Conservation (phyloP, 352 stramenopile species). For the Globisporangium sylvaticum region DNA sequence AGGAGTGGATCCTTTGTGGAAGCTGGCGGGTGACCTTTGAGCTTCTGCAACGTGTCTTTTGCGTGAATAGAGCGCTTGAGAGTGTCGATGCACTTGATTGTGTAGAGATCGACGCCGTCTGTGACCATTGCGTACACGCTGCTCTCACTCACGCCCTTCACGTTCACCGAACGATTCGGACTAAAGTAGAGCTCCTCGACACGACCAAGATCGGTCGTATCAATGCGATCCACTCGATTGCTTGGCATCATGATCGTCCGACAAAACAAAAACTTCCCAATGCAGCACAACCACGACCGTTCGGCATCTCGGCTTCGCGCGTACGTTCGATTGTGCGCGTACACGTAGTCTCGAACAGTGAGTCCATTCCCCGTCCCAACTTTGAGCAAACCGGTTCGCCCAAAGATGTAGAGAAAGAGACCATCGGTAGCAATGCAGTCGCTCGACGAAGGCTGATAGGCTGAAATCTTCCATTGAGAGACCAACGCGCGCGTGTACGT, state of each 20-base stretch:
- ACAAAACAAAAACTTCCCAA: conserved; percentile 58
- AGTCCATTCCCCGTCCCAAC: conserved; percentile 61
- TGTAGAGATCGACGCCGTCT: conserved; percentile 54
- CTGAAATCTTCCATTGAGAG: conserved; percentile 64
- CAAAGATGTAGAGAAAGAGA: conserved; percentile 64
- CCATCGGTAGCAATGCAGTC: conserved; percentile 73
- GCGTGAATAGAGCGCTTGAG: conserved; percentile 28
- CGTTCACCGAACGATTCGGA: conserved; percentile 27
- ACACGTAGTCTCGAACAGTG: conserved; percentile 70
- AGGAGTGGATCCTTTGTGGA: conserved; percentile 1
- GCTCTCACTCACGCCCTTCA: conserved; percentile 38
- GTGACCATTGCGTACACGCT: conserved; percentile 76
- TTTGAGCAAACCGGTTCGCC: conserved; percentile 57
- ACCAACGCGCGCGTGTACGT: conserved; percentile 54
- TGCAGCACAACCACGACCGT: conserved; percentile 75
- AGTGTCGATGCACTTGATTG: conserved; percentile 62
- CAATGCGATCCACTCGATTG: conserved; percentile 61
- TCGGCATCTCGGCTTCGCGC: conserved; percentile 53
- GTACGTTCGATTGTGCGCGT: conserved; percentile 60
- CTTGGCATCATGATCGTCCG: conserved; percentile 70
- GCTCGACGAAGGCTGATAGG: conserved; percentile 56
- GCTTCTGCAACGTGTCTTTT: conserved; percentile 32
- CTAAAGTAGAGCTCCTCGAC: conserved; percentile 63
- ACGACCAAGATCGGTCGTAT: conserved; percentile 26
- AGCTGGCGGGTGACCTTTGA: conserved; percentile 9